Conservation (phyloP, 1,284 basidiomycete genomes). For the Porodaedalea pini region DNA sequence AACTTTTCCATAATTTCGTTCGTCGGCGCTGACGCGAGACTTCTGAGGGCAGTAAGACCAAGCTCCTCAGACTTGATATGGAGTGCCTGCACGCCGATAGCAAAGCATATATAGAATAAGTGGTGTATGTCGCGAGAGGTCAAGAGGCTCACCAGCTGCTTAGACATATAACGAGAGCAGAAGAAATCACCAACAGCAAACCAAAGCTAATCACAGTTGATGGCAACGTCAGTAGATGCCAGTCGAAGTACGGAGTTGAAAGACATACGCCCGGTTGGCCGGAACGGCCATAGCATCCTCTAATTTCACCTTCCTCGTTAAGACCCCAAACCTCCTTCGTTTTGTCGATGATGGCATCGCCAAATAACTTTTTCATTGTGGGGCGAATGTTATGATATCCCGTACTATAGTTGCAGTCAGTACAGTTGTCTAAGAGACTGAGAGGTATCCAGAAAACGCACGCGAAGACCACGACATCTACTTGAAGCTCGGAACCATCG, state of each 20-base stretch:
- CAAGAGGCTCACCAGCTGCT: constrained; percentile 27
- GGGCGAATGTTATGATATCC: constrained; percentile 15
- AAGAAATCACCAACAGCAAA: constrained; percentile 35
- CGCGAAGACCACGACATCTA: constrained; percentile 32
- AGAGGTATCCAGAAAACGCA: constrained; percentile 23
- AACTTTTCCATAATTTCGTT: background rate
- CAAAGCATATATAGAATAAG: background rate
- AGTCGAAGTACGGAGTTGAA: background rate
- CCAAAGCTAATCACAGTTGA: constrained; percentile 30
- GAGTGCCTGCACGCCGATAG: constrained; percentile 9
- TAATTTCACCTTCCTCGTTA: constrained; percentile 28
- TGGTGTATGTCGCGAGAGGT: background rate
- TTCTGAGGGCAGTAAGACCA: constrained; percentile 4
- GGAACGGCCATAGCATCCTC: constrained; percentile 27
- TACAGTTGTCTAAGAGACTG: too few relatives aligned
- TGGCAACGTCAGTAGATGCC: background rate
- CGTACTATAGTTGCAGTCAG: constrained; percentile 1
- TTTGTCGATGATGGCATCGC: constrained; percentile 25
- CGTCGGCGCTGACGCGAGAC: constrained; percentile 5
- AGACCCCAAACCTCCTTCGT: constrained; percentile 26
- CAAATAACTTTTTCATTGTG: constrained; percentile 23
- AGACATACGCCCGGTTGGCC: constrained; percentile 33
- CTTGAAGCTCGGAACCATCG: constrained; percentile 31
- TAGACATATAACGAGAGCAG: constrained; percentile 32
- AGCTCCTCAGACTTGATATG: constrained; percentile 17